phyloP scores from a whole-genome alignment of 1,139 yeast genomes.

The Taphrina flavorubra region DNA sequence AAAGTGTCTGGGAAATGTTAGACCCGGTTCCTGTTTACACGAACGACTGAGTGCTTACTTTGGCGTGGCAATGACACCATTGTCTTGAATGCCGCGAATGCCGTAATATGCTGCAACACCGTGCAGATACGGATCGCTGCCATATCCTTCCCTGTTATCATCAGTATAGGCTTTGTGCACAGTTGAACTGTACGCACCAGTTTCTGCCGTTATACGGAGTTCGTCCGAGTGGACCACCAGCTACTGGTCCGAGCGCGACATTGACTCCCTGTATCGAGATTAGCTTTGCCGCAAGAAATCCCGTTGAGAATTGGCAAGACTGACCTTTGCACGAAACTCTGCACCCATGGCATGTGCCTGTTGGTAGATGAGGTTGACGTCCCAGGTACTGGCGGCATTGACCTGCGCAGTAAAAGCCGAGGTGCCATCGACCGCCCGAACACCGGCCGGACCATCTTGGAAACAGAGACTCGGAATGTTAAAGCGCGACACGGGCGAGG shows the following conservation, averaged over 20 bases:
- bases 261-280: conserved; percentile 52
- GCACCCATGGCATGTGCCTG: conserved; percentile 60
- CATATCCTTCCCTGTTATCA: conserved; percentile 57
- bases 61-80: conserved; percentile 62
- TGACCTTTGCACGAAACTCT: conserved; percentile 58
- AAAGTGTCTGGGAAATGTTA: conserved; percentile 50
- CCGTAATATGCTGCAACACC: conserved; percentile 61
- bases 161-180: not conserved
- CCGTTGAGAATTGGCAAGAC: not conserved
- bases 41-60: conserved; percentile 52
- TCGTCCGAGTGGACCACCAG: conserved; percentile 58
- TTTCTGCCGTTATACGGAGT: conserved; percentile 70
- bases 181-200: conserved; percentile 49
- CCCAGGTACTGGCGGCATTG: conserved; percentile 56
- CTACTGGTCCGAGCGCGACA: conserved; percentile 62
- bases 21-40: too few species aligned
- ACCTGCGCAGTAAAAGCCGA: conserved; percentile 63
- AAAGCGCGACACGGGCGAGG: conserved; percentile 58
- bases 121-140: conserved; percentile 66
- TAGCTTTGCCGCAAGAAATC: not conserved
- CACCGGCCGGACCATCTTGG: conserved; percentile 64
- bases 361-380: conserved; percentile 54
- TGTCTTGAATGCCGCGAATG: conserved; percentile 62
- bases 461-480: conserved; percentile 54
- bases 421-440: conserved; percentile 61